Evolutionary conservation across 495 filamentous ascomycete species (phyloP), one percentile per base, ranked within the genome.

Genomic region (Endocarpon pusillum): DNA sequence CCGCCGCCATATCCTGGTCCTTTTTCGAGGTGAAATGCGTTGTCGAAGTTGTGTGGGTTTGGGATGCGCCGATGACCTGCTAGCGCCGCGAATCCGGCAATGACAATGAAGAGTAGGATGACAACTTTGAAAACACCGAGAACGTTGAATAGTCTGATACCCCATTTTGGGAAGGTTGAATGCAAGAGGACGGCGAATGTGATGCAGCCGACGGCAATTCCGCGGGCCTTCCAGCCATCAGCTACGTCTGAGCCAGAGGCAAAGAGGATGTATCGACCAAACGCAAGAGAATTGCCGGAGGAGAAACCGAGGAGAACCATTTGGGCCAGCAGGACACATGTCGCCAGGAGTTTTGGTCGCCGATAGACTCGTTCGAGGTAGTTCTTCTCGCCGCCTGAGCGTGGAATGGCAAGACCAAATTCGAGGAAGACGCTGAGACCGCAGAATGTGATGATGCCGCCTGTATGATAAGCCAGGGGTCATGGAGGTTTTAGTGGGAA

Each of bases 341-440:
- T 70, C 21, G 76, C 67, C 29, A 79, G 59, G 38, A 71, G 73
- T 28, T 56, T 62, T 3, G 74, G 74, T 16, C 68, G 52, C 1
- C 71, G 73, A 41, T 62, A 79, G 3, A 69, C 64, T 43, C 77
- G 73, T 44, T 79, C 74, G 1, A 77, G 59, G 36, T 75, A 79
- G 3, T 74, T 71, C 5, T 73, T 71, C 39, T 79, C 69, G 0
- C 68, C 59, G 2, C 73, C 74, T 2, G 71, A 75, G 14, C 74
- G 62, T 4, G 74, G 74, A 32, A 76, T 77, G 39, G 67, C 75
- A 1, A 64, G 54, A 1, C 71, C 63, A 11, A 67, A 63, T 42
- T 78, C 73, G 27, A 76, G 59, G 39, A 75, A 76, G 8, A 73
- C 55, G 1, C 57, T 46, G 5, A 75, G 55, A 2, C 57, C 60